These are phyloP conservation scores for Solanum hybrid DNA, from an alignment of 305 asterid species.

Conservation along the genomic window DNA sequence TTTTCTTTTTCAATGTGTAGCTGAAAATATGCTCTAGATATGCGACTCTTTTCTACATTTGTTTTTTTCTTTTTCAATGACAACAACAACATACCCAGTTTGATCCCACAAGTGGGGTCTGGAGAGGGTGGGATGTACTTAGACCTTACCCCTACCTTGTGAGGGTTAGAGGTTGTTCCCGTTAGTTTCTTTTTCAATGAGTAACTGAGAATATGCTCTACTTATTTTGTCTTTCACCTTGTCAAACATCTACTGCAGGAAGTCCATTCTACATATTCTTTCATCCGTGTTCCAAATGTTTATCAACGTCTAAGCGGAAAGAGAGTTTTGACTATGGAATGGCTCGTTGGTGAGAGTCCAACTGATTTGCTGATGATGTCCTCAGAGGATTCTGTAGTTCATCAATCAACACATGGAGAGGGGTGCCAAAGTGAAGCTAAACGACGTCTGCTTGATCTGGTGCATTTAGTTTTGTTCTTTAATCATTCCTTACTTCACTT, in stretches of 20 bases:
- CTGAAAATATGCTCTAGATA: neutral
- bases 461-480: slow-evolving; percentile 10
- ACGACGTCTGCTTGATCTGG: slow-evolving; percentile 34
- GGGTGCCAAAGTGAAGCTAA: slow-evolving; percentile 26
- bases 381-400: slow-evolving; percentile 38
- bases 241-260: slow-evolving; percentile 47
- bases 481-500: neutral
- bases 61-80: neutral
- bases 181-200: neutral
- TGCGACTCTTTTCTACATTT: neutral
- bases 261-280: slow-evolving; percentile 59
- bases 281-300: slow-evolving; percentile 67
- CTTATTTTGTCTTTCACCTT: neutral
- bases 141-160: neutral
- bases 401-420: slow-evolving; percentile 8
- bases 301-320: slow-evolving; percentile 53
- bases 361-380: slow-evolving; percentile 47
- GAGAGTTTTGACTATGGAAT: slow-evolving; percentile 90
- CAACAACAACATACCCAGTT: neutral
- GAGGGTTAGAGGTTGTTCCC: neutral
- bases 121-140: neutral
- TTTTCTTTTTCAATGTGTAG: neutral
- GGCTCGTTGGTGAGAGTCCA: slow-evolving; percentile 96
- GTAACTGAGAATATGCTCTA: neutral
- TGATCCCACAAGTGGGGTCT: neutral